These are phyloP conservation scores for Daldinia bambusicola DNA, from an alignment of 495 filamentous ascomycete species.

Conservation along the genomic window DNA sequence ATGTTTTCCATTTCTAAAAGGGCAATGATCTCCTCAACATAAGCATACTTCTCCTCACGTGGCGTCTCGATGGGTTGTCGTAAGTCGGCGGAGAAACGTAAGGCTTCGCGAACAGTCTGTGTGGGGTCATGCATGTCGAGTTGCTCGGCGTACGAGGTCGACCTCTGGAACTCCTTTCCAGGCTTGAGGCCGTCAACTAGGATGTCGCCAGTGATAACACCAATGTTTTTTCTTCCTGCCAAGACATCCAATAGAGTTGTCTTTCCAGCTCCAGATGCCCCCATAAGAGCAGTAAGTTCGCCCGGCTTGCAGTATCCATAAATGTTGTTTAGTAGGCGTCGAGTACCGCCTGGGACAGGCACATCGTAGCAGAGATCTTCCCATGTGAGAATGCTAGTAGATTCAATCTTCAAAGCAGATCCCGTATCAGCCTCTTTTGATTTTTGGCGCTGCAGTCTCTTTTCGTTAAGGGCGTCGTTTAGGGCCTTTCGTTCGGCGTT, in stretches of 20 bases:
- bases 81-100: constrained; percentile 83
- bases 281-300: constrained; percentile 83
- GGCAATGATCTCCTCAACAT: constrained; percentile 84
- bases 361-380: constrained; percentile 83
- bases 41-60: constrained; percentile 77
- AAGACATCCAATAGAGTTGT: constrained; percentile 85
- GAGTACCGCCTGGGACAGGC: constrained; percentile 72
- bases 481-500: constrained; percentile 74
- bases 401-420: constrained; percentile 71
- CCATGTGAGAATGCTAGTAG: constrained; percentile 79
- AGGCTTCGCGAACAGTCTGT: constrained; percentile 83
- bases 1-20: constrained; percentile 85
- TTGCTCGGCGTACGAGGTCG: constrained; percentile 83
- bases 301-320: constrained; percentile 84
- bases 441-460: constrained; percentile 65
- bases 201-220: constrained; percentile 77
- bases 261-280: constrained; percentile 86
- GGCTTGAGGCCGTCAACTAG: constrained; percentile 76
- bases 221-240: constrained; percentile 79
- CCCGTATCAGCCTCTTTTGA: constrained; percentile 57
- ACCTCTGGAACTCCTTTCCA: constrained; percentile 77
- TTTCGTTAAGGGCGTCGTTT: constrained; percentile 70
- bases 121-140: constrained; percentile 82
- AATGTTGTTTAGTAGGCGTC: constrained; percentile 74
- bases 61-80: constrained; percentile 78